These are phyloP conservation scores for Nicotiana sylvestris DNA, from an alignment of 257 asterid genomes.

Conservation along the genomic window DNA sequence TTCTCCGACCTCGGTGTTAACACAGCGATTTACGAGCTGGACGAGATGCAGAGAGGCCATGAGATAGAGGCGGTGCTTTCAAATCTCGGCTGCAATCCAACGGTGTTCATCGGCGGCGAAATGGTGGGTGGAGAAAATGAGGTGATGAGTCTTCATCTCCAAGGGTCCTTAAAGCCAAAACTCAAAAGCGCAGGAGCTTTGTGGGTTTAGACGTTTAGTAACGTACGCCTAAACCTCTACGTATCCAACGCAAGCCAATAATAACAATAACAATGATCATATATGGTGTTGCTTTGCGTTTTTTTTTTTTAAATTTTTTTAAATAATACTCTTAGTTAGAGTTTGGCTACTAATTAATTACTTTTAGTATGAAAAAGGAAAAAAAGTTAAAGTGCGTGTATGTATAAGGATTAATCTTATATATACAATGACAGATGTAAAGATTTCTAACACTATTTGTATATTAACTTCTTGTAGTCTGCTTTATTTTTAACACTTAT, in stretches of 20 bases:
- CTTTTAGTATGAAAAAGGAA: too few species aligned
- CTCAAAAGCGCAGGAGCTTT: conserved; percentile 70
- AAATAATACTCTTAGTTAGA: not conserved
- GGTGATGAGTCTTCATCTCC: conserved; percentile 71
- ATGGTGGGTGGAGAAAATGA: conserved; percentile 71
- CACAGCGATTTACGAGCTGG: conserved; percentile 60
- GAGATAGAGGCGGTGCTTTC: conserved; percentile 66
- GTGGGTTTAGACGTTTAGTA: conserved; percentile 39
- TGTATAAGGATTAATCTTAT: too few species aligned
- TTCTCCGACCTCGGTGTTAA: conserved; percentile 62
- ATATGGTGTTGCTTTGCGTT: not conserved
- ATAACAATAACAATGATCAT: not conserved
- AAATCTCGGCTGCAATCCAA: conserved; percentile 43
- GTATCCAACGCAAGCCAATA: not conserved
- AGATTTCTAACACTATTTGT: too few species aligned
- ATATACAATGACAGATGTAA: too few species aligned
- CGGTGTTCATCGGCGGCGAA: conserved; percentile 65
- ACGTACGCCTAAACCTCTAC: too few species aligned
- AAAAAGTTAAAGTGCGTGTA: too few species aligned
- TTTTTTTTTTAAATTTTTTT: not conserved
- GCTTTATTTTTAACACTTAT: too few species aligned
- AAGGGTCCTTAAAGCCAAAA: conserved; percentile 55
- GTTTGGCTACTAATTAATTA: too few species aligned
- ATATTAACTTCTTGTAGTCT: too few species aligned
- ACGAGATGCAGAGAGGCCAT: conserved; percentile 47